Evolutionary conservation across 2,329 filamentous ascomycete species (phyloP).

Genomic region (Cytospora chrysosperma): DNA sequence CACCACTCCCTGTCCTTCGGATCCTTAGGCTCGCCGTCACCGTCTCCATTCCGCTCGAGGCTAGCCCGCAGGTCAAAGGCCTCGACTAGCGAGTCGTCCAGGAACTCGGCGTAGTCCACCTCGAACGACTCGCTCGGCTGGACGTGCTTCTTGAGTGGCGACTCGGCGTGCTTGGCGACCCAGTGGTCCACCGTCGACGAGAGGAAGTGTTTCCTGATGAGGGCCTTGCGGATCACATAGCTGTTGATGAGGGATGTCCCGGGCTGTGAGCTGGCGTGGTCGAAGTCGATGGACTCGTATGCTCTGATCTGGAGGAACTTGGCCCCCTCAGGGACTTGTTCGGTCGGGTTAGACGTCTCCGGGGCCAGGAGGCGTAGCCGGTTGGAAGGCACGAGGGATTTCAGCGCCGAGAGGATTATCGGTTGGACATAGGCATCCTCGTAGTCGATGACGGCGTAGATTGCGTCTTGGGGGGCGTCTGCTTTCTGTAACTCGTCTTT

Average conservation of each 20-base stretch:
- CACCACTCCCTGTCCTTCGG: conserved; percentile 72
- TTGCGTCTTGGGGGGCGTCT: conserved; percentile 35
- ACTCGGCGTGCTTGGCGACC: conserved; percentile 78
- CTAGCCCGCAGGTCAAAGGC: conserved; percentile 83
- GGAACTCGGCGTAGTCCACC: conserved; percentile 92
- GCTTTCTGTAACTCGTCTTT: conserved; percentile 21
- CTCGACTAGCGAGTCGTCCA: conserved; percentile 90
- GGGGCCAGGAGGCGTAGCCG: conserved; percentile 55
- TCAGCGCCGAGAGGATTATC: conserved; percentile 72
- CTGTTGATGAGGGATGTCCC: conserved; percentile 72
- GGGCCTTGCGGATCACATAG: conserved; percentile 92
- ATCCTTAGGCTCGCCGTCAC: not conserved
- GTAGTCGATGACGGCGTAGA: conserved; percentile 78
- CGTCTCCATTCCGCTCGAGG: conserved; percentile 63
- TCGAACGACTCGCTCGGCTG: conserved; percentile 84
- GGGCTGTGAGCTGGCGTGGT: conserved; percentile 63
- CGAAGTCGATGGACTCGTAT: conserved; percentile 88
- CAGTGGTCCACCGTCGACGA: conserved; percentile 80
- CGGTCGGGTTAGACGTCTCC: conserved; percentile 32
- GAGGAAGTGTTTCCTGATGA: conserved; percentile 95
- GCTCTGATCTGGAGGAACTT: conserved; percentile 73
- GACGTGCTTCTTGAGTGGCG: conserved; percentile 66
- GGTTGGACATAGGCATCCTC: conserved; percentile 88
- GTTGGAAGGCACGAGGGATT: conserved; percentile 55
- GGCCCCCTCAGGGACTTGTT: conserved; percentile 39